A percentile compares a stretch with the other conserved stretches of the same genome.
These are phyloP conservation scores for Coniosporium apollinis DNA, from an alignment of 495 filamentous ascomycete genomes.

Conservation along the genomic window DNA sequence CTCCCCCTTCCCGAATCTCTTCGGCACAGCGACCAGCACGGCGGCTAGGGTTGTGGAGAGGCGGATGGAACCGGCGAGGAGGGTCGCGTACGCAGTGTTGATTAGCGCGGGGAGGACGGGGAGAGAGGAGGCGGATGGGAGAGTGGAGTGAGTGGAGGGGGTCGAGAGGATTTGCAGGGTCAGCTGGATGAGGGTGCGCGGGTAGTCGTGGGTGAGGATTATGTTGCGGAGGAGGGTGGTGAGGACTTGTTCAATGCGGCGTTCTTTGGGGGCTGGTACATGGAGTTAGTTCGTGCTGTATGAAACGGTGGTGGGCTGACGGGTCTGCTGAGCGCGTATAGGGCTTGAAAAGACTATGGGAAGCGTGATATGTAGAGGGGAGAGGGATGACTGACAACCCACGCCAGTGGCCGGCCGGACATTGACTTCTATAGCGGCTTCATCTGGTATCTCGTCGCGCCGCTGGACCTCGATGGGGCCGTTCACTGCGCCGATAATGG, in stretches of 20 bases:
- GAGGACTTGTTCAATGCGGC: conserved; percentile 55
- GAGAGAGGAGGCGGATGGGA: neutral
- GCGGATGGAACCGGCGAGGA: neutral
- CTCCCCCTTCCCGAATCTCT: neutral
- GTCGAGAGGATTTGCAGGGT: conserved; percentile 47
- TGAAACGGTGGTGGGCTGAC: too few relatives aligned
- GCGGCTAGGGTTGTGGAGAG: neutral
- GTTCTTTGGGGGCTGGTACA: conserved; percentile 45
- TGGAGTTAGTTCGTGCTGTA: conserved; percentile 28
- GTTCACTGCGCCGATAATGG: conserved; percentile 70
- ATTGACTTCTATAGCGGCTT: conserved; percentile 78
- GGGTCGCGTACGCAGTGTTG: neutral
- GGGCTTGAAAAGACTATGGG: too few relatives aligned
- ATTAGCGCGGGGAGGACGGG: neutral
- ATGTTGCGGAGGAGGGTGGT: conserved; percentile 50
- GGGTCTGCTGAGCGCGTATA: too few relatives aligned
- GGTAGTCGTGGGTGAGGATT: conserved; percentile 50
- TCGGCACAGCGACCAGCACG: neutral
- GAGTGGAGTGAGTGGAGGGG: neutral
- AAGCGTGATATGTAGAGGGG: too few relatives aligned
- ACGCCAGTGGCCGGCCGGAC: conserved; percentile 73
- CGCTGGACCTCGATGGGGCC: conserved; percentile 83
- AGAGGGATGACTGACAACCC: conserved; percentile 48
- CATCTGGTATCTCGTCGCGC: conserved; percentile 74
- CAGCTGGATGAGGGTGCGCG: conserved; percentile 53